These are phyloP conservation scores for Fusarium torulosum DNA, from an alignment of 2,329 filamentous ascomycete species.

Conservation along the genomic window DNA sequence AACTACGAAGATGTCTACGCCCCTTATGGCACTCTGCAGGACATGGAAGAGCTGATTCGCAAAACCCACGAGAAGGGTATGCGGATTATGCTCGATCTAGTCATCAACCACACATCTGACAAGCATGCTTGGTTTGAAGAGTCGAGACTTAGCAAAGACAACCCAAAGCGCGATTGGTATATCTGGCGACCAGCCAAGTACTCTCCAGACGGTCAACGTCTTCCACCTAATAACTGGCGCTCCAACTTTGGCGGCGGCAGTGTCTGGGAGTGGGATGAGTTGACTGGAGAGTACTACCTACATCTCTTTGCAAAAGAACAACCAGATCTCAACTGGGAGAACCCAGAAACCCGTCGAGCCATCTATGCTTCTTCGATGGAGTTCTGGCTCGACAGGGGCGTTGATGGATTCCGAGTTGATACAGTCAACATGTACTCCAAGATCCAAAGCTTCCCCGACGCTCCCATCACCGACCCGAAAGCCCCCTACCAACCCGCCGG, in stretches of 20 bases:
- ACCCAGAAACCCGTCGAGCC: constrained; percentile 73
- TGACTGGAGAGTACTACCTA: constrained; percentile 81
- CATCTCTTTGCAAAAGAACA: constrained; percentile 81
- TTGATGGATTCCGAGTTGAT: constrained; percentile 80
- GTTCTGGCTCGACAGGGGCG: constrained; percentile 83
- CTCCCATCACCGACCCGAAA: constrained; percentile 63
- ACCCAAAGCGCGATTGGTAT: constrained; percentile 69
- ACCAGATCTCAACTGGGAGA: constrained; percentile 90
- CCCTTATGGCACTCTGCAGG: constrained; percentile 44
- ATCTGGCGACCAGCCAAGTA: constrained; percentile 68
- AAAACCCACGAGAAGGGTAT: constrained; percentile 44
- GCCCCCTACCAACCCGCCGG: constrained; percentile 65
- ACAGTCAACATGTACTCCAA: constrained; percentile 81
- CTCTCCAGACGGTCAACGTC: constrained; percentile 66
- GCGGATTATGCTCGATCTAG: constrained; percentile 45
- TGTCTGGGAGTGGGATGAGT: constrained; percentile 78
- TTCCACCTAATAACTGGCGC: constrained; percentile 82
- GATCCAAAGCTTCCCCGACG: constrained; percentile 68
- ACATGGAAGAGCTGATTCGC: constrained; percentile 43
- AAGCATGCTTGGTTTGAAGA: constrained; percentile 47
- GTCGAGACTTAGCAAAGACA: constrained; percentile 37
- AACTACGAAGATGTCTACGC: constrained; percentile 46
- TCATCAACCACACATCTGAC: constrained; percentile 46
- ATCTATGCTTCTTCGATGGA: constrained; percentile 79
- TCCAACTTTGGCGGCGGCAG: constrained; percentile 70